phyloP scores from a whole-genome alignment of 2,329 filamentous ascomycete species.

The Penicillium polonicum region DNA sequence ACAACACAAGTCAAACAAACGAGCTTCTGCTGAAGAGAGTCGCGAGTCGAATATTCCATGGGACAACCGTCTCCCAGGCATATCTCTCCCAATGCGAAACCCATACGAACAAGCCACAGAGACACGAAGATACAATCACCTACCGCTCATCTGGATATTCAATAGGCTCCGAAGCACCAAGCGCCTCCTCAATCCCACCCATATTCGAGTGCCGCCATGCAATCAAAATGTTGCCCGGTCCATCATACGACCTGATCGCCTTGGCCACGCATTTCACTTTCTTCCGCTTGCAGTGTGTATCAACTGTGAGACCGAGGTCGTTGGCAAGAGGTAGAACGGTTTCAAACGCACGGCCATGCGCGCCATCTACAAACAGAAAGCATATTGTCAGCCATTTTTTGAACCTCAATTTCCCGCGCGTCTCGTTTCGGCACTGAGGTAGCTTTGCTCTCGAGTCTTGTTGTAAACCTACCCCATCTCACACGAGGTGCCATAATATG shows the following conservation, averaged over 20 bases:
- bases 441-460: neutral
- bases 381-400: constrained; percentile 2
- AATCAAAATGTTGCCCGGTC: constrained; percentile 31
- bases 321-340: constrained; percentile 30
- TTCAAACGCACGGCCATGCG: constrained; percentile 20
- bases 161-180: constrained; percentile 23
- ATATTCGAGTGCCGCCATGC: constrained; percentile 32
- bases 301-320: constrained; percentile 30
- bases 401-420: neutral
- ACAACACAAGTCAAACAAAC: neutral
- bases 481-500: constrained; percentile 31
- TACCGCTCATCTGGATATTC: constrained; percentile 31
- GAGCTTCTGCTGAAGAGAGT: neutral
- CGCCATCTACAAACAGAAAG: constrained; percentile 14
- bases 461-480: constrained; percentile 21
- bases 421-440: neutral
- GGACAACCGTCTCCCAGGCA: neutral
- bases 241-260: constrained; percentile 20
- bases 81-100: neutral
- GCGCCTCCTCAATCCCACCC: constrained; percentile 17
- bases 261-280: constrained; percentile 24
- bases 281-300: constrained; percentile 28
- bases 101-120: neutral
- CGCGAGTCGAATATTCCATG: neutral
- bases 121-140: constrained; percentile 6